Conservation (phyloP, 2,329 filamentous ascomycete species). For the Akanthomyces muscarius region DNA sequence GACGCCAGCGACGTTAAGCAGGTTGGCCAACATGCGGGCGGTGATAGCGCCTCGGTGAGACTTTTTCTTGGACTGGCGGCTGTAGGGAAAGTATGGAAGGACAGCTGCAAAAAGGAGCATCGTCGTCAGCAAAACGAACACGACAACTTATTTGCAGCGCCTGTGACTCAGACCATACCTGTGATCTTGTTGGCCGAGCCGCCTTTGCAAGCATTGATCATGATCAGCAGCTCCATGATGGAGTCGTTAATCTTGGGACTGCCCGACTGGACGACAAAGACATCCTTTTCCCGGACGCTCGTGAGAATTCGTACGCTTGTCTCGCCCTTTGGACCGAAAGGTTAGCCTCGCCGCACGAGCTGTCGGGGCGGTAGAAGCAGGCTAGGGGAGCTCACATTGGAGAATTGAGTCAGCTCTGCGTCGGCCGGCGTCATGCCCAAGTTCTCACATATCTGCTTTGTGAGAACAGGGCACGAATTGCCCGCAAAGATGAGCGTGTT, state of each 20-base stretch:
- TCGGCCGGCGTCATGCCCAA: slow-evolving; percentile 61
- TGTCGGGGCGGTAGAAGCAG: slow-evolving; percentile 8
- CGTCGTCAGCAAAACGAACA: slow-evolving; percentile 4
- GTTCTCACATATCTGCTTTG: slow-evolving; percentile 63
- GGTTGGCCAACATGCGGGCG: slow-evolving; percentile 92
- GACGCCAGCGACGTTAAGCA: slow-evolving; percentile 88
- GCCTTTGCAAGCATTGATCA: slow-evolving; percentile 98
- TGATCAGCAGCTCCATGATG: slow-evolving; percentile 98
- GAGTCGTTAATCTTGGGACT: slow-evolving; percentile 96
- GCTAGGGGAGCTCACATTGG: slow-evolving; percentile 53
- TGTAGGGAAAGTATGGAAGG: slow-evolving; percentile 97
- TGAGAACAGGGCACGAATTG: slow-evolving; percentile 62
- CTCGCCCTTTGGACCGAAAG: slow-evolving; percentile 51
- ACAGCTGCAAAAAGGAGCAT: slow-evolving; percentile 54
- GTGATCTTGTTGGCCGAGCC: slow-evolving; percentile 96
- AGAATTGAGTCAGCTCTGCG: slow-evolving; percentile 65
- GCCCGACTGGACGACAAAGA: slow-evolving; percentile 97
- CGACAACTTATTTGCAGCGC: neutral
- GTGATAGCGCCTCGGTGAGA: slow-evolving; percentile 94
- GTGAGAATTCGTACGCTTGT: slow-evolving; percentile 66
- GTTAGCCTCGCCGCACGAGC: slow-evolving; percentile 19
- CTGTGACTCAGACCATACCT: slow-evolving; percentile 47
- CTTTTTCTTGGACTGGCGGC: slow-evolving; percentile 98
- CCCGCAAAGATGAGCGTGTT: slow-evolving; percentile 66
- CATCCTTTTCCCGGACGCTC: slow-evolving; percentile 92